Percentiles rank a stretch among this genome's conserved stretches.
These are phyloP conservation scores for Zopfochytrium polystomum DNA, from an alignment of 371 early-diverging fungal species.

Conservation along the genomic window DNA sequence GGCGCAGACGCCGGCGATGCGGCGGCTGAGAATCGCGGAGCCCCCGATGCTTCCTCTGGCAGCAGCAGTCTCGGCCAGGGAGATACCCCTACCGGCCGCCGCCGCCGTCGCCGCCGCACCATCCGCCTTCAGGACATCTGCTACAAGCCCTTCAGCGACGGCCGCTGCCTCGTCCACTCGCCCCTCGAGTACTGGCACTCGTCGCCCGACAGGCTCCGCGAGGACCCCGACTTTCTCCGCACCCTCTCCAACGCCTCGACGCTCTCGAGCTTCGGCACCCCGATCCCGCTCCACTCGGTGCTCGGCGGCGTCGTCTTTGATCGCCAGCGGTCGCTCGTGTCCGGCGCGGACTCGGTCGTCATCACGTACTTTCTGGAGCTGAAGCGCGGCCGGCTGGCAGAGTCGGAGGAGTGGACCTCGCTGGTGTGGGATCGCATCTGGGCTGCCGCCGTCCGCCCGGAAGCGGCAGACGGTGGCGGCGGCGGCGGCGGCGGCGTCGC, in stretches of 20 bases:
- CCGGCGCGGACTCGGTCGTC: conserved; percentile 52
- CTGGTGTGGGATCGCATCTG: conserved; percentile 50
- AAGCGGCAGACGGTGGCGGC: neutral
- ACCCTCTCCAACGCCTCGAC: conserved; percentile 41
- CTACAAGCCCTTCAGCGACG: conserved; percentile 33
- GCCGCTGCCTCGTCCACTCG: conserved; percentile 56
- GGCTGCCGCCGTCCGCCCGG: conserved; percentile 21
- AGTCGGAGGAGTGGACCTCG: conserved; percentile 17
- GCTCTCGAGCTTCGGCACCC: conserved; percentile 40
- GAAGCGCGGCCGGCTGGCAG: neutral
- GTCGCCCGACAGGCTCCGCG: conserved; percentile 23
- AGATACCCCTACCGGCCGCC: too few species aligned
- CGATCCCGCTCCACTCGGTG: conserved; percentile 51
- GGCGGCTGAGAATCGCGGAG: too few species aligned
- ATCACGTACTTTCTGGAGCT: conserved; percentile 45
- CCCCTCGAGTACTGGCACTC: conserved; percentile 54
- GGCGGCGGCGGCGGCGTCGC: too few species aligned
- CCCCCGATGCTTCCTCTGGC: too few species aligned
- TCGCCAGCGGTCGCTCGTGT: conserved; percentile 13
- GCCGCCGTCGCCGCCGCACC: too few species aligned
- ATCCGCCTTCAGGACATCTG: conserved; percentile 39
- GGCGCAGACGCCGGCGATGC: too few species aligned
- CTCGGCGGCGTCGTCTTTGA: conserved; percentile 49
- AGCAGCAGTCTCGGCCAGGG: too few species aligned
- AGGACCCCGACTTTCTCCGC: conserved; percentile 34